Conservation (phyloP, 805 yeast species). For the Pichia ethanolica region DNA sequence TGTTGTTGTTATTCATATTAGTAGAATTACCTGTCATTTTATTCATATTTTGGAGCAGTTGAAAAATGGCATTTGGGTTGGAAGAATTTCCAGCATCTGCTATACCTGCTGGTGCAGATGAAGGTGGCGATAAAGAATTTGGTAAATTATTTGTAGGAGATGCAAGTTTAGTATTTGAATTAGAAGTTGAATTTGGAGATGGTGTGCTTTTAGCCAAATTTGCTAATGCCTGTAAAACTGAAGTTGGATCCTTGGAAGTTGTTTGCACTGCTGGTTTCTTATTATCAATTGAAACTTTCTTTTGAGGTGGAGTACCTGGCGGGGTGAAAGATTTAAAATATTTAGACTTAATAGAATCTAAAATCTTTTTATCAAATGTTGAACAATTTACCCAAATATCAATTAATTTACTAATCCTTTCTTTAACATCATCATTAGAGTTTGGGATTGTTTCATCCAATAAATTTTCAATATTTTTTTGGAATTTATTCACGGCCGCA, state of each 20-base stretch:
- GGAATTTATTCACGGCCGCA: constrained; percentile 61
- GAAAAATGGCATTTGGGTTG: constrained; percentile 39
- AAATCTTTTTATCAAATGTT: constrained; percentile 56
- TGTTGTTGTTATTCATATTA: constrained; percentile 20
- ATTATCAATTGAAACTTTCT: constrained; percentile 25
- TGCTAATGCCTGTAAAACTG: constrained; percentile 64
- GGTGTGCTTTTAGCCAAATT: constrained; percentile 46
- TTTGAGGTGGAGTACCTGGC: constrained; percentile 54
- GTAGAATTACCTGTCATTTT: constrained; percentile 18
- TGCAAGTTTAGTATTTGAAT: constrained; percentile 29
- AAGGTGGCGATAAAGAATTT: constrained; percentile 2
- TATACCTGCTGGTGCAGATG: constrained; percentile 6
- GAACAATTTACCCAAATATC: constrained; percentile 89
- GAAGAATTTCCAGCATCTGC: constrained; percentile 14
- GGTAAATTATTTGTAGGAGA: constrained; percentile 9
- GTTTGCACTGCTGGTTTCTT: constrained; percentile 1
- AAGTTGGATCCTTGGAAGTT: constrained; percentile 43
- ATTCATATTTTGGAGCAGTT: constrained; percentile 46
- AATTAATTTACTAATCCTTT: constrained; percentile 73
- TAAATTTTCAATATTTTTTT: constrained; percentile 55
- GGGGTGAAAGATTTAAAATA: constrained; percentile 65
- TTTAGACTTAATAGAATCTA: constrained; percentile 50
- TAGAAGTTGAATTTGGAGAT: constrained; percentile 17
- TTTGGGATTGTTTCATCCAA: constrained; percentile 56
- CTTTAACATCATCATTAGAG: constrained; percentile 48